Evolutionary conservation across 768 basidiomycete species (phyloP).

Genomic region (Russula lepida): DNA sequence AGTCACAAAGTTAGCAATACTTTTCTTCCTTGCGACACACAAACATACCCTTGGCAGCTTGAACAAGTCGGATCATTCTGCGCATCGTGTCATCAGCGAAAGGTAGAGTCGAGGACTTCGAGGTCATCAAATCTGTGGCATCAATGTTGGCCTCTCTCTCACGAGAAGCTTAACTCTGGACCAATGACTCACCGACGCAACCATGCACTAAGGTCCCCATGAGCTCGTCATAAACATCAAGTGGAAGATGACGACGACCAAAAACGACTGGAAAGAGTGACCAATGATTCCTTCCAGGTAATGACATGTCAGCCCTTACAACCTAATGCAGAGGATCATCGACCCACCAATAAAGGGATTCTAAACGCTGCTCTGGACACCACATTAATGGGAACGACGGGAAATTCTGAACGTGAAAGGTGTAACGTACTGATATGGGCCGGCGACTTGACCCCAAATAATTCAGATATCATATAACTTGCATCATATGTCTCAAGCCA

Average conservation of each 20-base stretch:
- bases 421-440: conserved; percentile 18
- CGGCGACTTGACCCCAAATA: conserved; percentile 12
- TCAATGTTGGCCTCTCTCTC: not conserved
- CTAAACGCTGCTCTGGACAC: conserved; percentile 19
- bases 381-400: not conserved
- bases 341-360: conserved; percentile 24
- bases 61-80: conserved; percentile 11
- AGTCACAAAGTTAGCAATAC: not conserved
- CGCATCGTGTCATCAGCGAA: conserved; percentile 5
- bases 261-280: conserved; percentile 24
- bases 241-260: conserved; percentile 2
- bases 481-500: conserved; percentile 42
- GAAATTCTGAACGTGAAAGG: not conserved
- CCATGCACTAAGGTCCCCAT: conserved; percentile 32
- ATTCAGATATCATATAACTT: conserved; percentile 25
- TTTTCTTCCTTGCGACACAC: too few relatives aligned
- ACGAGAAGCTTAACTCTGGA: too few relatives aligned
- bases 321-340: not conserved
- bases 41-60: conserved; percentile 2
- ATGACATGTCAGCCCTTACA: not conserved
- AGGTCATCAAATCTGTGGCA: conserved; percentile 13
- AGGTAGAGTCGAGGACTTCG: conserved; percentile 9
- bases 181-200: conserved; percentile 32
- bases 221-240: conserved; percentile 25
- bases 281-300: conserved; percentile 22